Evolutionary conservation across 306 rosid species (phyloP).

Genomic region (Cucurbita pepo): DNA sequence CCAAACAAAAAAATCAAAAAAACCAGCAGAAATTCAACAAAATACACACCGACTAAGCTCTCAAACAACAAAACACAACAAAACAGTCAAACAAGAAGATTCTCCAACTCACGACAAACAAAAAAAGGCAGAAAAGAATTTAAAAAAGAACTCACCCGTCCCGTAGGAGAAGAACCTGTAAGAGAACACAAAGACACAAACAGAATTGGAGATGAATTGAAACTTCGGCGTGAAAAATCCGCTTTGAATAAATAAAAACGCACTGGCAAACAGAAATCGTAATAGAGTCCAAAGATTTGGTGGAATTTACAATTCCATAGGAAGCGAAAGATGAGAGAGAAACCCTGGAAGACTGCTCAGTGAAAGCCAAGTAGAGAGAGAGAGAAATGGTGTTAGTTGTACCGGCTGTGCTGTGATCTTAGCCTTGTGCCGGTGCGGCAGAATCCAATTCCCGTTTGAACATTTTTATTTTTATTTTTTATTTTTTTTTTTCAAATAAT

Average conservation of each 20-base stretch:
- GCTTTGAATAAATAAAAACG: slow-evolving; percentile 3
- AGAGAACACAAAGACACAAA: neutral
- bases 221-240: slow-evolving; percentile 14
- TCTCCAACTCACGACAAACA: neutral
- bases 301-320: neutral
- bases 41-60: neutral
- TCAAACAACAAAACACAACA: neutral
- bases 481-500: neutral
- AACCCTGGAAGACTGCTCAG: neutral
- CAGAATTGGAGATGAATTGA: neutral
- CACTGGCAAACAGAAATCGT: neutral
- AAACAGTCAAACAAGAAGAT: neutral
- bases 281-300: neutral
- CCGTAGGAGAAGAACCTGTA: neutral
- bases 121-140: neutral
- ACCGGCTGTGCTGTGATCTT: neutral
- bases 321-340: neutral
- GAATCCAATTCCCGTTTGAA: slow-evolving; percentile 1
- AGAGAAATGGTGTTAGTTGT: neutral
- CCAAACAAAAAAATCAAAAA: neutral
- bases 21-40: neutral
- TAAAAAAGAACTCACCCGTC: neutral
- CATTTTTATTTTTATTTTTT: neutral
- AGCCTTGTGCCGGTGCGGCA: neutral
- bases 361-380: neutral